Evolutionary conservation across 2,329 filamentous ascomycete genomes (phyloP).

Genomic region (Penicillium paneum): DNA sequence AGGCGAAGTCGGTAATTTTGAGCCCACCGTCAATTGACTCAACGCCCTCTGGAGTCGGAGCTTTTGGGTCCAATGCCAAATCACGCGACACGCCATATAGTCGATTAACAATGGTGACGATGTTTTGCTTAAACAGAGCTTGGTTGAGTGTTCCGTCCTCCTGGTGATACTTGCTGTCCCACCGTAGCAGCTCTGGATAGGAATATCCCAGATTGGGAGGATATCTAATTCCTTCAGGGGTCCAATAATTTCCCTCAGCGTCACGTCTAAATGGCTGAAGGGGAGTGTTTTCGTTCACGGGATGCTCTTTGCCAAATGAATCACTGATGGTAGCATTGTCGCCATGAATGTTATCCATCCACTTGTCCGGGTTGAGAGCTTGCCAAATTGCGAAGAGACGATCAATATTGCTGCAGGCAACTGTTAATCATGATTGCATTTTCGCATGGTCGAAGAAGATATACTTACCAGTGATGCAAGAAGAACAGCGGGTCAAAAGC

Average conservation of each 20-base stretch:
- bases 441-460: not conserved
- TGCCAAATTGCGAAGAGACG: slow-evolving; percentile 17
- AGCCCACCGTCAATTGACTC: slow-evolving; percentile 9
- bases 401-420: slow-evolving; percentile 13
- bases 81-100: slow-evolving; percentile 9
- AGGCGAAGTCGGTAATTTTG: slow-evolving; percentile 6
- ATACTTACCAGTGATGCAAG: slow-evolving; percentile 60
- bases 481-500: slow-evolving; percentile 78
- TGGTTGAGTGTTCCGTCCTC: slow-evolving; percentile 4
- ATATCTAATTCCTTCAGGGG: not conserved
- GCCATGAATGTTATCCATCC: slow-evolving; percentile 1
- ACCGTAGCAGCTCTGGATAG: slow-evolving; percentile 4
- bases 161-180: slow-evolving; percentile 1
- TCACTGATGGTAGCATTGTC: slow-evolving; percentile 6
- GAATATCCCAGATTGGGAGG: slow-evolving; percentile 7
- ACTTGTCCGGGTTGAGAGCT: slow-evolving; percentile 8
- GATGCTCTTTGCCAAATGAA: slow-evolving; percentile 3
- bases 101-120: not conserved
- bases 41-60: slow-evolving; percentile 2
- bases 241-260: slow-evolving; percentile 3
- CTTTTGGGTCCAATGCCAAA: slow-evolving; percentile 5
- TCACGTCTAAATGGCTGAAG: slow-evolving; percentile 7
- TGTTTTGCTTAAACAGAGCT: not conserved
- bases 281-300: slow-evolving; percentile 1
- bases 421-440: not conserved